Evolutionary conservation across 352 stramenopile species (phyloP).

Genomic region (Phytophthora litchii): DNA sequence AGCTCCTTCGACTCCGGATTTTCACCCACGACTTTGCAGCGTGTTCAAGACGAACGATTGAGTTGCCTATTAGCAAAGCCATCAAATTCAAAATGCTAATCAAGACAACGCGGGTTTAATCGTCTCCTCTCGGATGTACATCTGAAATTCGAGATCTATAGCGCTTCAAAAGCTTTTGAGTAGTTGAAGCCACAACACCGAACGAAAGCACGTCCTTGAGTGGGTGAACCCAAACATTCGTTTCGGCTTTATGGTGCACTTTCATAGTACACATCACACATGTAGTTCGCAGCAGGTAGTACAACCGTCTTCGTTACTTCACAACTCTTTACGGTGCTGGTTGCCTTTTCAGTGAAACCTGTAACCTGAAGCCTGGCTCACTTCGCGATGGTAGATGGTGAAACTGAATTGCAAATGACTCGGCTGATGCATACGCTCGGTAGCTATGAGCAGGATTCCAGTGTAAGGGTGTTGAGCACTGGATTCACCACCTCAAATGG

Average conservation of each 20-base stretch:
- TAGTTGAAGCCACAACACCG: conserved; percentile 5
- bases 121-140: conserved; percentile 1
- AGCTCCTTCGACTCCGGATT: conserved; percentile 1
- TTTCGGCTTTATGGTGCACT: conserved; percentile 1
- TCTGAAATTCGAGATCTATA: neutral
- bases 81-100: conserved; percentile 4
- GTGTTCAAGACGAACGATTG: conserved; percentile 10
- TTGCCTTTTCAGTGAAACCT: too few relatives aligned
- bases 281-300: conserved; percentile 1
- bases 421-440: neutral
- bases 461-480: conserved; percentile 6
- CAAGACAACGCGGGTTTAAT: conserved; percentile 4
- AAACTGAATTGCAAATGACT: neutral
- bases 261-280: conserved; percentile 11
- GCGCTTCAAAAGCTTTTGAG: neutral
- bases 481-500: conserved; percentile 10
- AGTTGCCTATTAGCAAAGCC: conserved; percentile 3
- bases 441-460: too few relatives aligned
- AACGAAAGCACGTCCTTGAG: conserved; percentile 7
- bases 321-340: neutral
- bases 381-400: neutral
- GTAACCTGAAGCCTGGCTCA: neutral
- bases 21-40: neutral
- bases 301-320: neutral
- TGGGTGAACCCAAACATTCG: conserved; percentile 1